phyloP scores from a whole-genome alignment of 2,329 filamentous ascomycete species.

The Verticillium zaregamsianum region DNA sequence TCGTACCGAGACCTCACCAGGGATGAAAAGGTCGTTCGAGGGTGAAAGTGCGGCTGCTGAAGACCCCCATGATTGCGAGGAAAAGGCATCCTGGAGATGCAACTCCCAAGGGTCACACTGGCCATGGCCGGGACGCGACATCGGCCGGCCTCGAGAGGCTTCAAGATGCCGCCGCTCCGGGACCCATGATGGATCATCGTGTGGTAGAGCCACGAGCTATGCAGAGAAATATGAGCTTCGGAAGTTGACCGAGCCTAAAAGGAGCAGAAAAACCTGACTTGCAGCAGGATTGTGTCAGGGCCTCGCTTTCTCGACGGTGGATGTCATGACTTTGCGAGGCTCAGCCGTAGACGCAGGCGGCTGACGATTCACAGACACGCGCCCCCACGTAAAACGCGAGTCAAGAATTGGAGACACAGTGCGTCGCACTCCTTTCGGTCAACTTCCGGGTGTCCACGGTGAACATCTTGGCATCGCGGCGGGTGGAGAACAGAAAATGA shows the following conservation, averaged over 20 bases:
- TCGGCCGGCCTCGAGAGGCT: background rate
- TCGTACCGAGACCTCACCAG: background rate
- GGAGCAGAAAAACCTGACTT: background rate
- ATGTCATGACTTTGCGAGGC: background rate
- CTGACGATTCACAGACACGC: background rate
- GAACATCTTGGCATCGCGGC: background rate
- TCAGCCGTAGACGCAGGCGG: background rate
- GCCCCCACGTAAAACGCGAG: background rate
- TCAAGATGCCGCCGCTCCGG: background rate
- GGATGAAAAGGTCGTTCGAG: background rate
- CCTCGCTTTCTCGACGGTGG: background rate
- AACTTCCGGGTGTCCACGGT: background rate
- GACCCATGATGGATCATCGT: background rate
- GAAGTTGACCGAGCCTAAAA: constrained; percentile 11
- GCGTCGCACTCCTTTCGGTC: background rate
- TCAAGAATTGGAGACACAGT: background rate
- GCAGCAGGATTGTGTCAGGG: background rate
- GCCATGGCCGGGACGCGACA: background rate
- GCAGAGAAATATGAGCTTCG: background rate
- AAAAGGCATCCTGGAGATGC: background rate
- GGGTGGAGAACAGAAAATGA: background rate
- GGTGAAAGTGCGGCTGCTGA: background rate
- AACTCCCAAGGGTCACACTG: background rate
- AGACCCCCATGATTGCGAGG: background rate
- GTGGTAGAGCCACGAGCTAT: no score